Evolutionary conservation across 768 basidiomycete species (phyloP).

Genomic region (Rubroboletus pulcherrimus): DNA sequence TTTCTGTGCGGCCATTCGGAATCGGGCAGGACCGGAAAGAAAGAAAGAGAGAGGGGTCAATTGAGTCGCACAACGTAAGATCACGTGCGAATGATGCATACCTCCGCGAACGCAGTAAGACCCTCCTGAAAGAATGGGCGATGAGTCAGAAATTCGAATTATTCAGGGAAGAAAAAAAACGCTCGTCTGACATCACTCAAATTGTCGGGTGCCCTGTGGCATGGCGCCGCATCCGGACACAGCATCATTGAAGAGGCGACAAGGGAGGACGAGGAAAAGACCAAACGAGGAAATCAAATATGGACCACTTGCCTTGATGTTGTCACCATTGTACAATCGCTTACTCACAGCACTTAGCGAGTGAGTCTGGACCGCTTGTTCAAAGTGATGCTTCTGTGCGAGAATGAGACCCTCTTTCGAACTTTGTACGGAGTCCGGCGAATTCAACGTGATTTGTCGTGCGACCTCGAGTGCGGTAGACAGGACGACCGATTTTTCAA

Average conservation of each 20-base stretch:
- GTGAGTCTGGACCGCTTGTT: slow-evolving; percentile 48
- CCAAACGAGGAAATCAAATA: slow-evolving; percentile 1
- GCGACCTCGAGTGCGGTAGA: slow-evolving; percentile 62
- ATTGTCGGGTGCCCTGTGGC: not conserved
- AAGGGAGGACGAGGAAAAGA: not conserved
- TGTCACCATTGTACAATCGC: slow-evolving; percentile 54
- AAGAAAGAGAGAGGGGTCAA: not conserved
- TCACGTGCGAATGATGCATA: slow-evolving; percentile 12
- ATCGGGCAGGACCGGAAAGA: slow-evolving; percentile 8
- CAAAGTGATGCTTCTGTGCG: slow-evolving; percentile 48
- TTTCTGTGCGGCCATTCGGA: slow-evolving; percentile 4
- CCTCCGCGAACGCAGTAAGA: slow-evolving; percentile 55
- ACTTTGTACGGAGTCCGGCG: slow-evolving; percentile 75
- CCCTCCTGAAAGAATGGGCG: slow-evolving; percentile 51
- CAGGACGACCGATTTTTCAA: slow-evolving; percentile 50
- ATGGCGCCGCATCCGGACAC: not conserved
- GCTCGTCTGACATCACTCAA: slow-evolving; percentile 1
- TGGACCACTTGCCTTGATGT: slow-evolving; percentile 56
- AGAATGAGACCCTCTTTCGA: slow-evolving; percentile 70
- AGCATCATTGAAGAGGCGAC: not conserved
- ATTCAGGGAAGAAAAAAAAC: not conserved
- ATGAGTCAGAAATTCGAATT: slow-evolving; percentile 14
- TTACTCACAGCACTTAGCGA: slow-evolving; percentile 45
- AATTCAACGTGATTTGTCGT: slow-evolving; percentile 54
- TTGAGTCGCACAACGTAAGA: not conserved